Conservation (phyloP, 179 eudicot genomes). For the Drosera spatulata region DNA sequence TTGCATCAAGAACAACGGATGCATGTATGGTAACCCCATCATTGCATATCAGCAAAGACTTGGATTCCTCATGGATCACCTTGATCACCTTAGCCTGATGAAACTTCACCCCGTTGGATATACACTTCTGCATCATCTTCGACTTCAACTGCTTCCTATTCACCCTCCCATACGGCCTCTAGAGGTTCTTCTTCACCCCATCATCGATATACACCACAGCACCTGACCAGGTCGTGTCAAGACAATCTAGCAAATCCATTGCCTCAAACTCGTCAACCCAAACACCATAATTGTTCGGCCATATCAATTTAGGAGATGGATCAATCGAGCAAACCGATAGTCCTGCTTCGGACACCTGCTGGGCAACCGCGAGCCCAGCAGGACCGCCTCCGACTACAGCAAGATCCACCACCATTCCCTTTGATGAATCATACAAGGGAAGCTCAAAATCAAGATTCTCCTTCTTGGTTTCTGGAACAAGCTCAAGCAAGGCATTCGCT, state of each 20-base stretch:
- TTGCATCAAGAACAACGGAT: conserved; percentile 93
- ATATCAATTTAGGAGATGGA: conserved; percentile 78
- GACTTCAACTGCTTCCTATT: conserved; percentile 83
- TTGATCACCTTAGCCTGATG: conserved; percentile 87
- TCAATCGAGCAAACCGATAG: conserved; percentile 88
- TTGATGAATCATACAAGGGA: conserved; percentile 85
- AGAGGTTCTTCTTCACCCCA: conserved; percentile 50
- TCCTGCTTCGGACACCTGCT: conserved; percentile 89
- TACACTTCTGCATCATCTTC: conserved; percentile 94
- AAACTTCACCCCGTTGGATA: conserved; percentile 77
- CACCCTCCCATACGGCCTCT: conserved; percentile 92
- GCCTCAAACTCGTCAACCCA: conserved; percentile 99
- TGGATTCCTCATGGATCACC: conserved; percentile 76
- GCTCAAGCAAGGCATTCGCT: conserved; percentile 70
- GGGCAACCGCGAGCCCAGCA: conserved; percentile 95
- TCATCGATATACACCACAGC: conserved; percentile 79
- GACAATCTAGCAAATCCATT: conserved; percentile 94
- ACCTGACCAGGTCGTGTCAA: conserved; percentile 95
- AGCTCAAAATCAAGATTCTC: conserved; percentile 92
- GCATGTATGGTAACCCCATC: conserved; percentile 88
- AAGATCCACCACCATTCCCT: conserved; percentile 54
- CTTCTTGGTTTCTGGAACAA: conserved; percentile 75
- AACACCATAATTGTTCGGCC: conserved; percentile 99
- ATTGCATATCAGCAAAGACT: conserved; percentile 69
- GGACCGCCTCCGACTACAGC: conserved; percentile 98